A percentile compares a stretch with the other conserved stretches of the same genome.
Conservation (phyloP, 495 filamentous ascomycete genomes). For the Oleoguttula mirabilis region DNA sequence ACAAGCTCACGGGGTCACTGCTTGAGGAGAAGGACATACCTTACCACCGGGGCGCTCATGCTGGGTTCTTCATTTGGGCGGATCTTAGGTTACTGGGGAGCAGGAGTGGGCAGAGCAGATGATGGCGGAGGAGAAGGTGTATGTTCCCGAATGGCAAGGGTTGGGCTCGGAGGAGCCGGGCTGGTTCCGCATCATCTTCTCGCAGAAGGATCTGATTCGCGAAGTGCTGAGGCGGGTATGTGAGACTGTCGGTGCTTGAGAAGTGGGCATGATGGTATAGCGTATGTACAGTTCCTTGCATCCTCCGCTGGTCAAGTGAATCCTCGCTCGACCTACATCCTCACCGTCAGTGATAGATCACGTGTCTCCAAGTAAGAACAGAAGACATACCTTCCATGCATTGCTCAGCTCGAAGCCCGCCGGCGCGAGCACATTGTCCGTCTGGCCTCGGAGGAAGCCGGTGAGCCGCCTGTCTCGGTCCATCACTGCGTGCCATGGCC, state of each 20-base stretch:
- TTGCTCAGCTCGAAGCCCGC: constrained; percentile 88
- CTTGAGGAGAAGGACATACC: constrained; percentile 32
- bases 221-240: background rate
- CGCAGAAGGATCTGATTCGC: constrained; percentile 23
- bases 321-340: constrained; percentile 5
- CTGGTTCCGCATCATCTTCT: constrained; percentile 43
- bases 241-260: background rate
- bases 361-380: no score
- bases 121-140: constrained; percentile 34
- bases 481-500: constrained; percentile 61
- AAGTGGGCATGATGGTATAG: background rate
- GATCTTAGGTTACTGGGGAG: constrained; percentile 31
- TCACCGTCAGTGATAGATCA: no score
- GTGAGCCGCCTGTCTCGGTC: constrained; percentile 85
- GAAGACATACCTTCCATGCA: constrained; percentile 67
- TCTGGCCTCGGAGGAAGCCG: constrained; percentile 72
- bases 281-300: background rate
- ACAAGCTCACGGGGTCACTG: constrained; percentile 29
- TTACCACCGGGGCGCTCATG: constrained; percentile 35
- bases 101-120: constrained; percentile 22
- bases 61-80: constrained; percentile 50
- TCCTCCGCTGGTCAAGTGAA: background rate
- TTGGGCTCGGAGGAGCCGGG: constrained; percentile 38
- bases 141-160: constrained; percentile 33
- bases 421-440: constrained; percentile 65